Evolutionary conservation across 306 rosid species (phyloP), one percentile per base, ranked within the genome.

Genomic region (Dicorynia guianensis): DNA sequence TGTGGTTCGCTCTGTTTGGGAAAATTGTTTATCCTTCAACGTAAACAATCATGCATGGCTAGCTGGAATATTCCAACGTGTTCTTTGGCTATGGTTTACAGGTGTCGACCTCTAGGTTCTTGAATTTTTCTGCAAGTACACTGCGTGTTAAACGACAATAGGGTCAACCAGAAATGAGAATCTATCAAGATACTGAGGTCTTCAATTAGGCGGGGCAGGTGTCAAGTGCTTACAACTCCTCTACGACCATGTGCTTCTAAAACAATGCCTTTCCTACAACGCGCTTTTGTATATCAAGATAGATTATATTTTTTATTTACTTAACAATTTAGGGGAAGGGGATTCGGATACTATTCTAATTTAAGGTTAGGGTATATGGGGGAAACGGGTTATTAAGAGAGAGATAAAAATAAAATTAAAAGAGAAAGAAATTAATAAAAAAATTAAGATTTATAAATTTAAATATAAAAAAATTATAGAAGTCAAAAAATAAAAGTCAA

Each of bases 171-270:
- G 84, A 85, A 25, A 81, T 2, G 40, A 44, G 50, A 58, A 85
- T 89, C 85, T 74, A 43, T 1, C 14, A 7, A 36, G 84, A 89
- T 86, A 63, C 11, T 15, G 2, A 9, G 13, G 35, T 44, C 44
- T 40, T 80, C 81, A 75, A 68, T 77, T 64, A 76, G 63, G 18
- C 13, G 79, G 84, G 82, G 63, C 72, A 86, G 35, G 43, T 82
- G 88, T 82, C 85, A 4, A 1, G 0, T 50, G 61, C 75, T 63
- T 15, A 42, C 11, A 5, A 8, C 50, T 36, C 3, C 11, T 5
- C 70, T 66, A 54, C 55, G 30, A 25, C 2, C 30, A 2, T 25
- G 30, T 25, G 30, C 30, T 25, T 25, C 30, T 25, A 25, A 25
- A 25, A 2, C 2, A 2, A 2, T 25, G 30, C 30, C 30, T 25